A percentile compares a stretch with the other conserved stretches of the same genome.
These are phyloP conservation scores for Hanseniaspora hatyaiensis DNA, from an alignment of 805 yeast species.

Conservation along the genomic window DNA sequence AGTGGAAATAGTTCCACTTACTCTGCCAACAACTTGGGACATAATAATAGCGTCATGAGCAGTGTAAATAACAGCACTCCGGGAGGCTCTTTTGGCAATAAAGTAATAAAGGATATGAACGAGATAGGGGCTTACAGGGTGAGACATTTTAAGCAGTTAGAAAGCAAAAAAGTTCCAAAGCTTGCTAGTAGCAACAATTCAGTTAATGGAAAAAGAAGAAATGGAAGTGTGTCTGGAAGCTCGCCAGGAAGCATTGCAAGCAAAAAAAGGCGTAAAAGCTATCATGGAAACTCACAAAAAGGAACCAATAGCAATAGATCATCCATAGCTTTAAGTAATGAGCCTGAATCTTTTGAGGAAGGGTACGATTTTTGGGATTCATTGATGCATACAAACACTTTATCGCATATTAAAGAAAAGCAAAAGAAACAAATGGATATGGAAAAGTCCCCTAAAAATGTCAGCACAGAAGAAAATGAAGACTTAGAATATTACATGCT, in stretches of 20 bases:
- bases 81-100: conserved; percentile 14
- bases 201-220: conserved; percentile 2
- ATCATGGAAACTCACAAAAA: not conserved
- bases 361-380: conserved; percentile 10
- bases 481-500: conserved; percentile 9
- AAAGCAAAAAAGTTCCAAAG: conserved; percentile 29
- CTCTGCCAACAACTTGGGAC: conserved; percentile 17
- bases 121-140: conserved; percentile 46
- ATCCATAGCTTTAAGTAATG: not conserved
- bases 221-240: conserved; percentile 1
- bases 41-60: too few relatives aligned
- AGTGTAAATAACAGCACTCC: too few relatives aligned
- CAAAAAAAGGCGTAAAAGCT: not conserved
- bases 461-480: conserved; percentile 1
- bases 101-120: conserved; percentile 22
- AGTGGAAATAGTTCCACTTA: conserved; percentile 11
- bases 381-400: not conserved
- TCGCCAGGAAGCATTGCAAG: not conserved
- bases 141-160: conserved; percentile 59
- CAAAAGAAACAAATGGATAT: too few relatives aligned
- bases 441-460: too few relatives aligned
- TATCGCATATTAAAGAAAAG: not conserved
- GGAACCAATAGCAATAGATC: not conserved
- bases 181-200: conserved; percentile 3
- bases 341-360: not conserved